Evolutionary conservation across 805 yeast species (phyloP).

Genomic region (Yamadazyma insecticola): DNA sequence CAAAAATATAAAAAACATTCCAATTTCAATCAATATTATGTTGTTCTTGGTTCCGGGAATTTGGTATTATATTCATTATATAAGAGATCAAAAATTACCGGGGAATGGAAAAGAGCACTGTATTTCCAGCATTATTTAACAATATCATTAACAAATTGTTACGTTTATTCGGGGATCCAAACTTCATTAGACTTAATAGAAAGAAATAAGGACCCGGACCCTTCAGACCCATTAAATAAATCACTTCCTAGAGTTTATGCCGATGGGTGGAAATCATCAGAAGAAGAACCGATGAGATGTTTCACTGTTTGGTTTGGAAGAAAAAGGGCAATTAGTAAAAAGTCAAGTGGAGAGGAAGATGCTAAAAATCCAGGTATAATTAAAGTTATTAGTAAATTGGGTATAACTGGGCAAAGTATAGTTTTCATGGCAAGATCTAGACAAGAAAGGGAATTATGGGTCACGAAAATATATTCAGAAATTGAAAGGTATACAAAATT

Average conservation of each 20-base stretch:
- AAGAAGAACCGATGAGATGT: conserved; percentile 68
- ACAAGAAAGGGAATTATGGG: conserved; percentile 85
- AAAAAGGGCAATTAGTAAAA: conserved; percentile 42
- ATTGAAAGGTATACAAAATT: conserved; percentile 36
- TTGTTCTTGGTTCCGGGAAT: conserved; percentile 66
- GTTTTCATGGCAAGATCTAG: conserved; percentile 79
- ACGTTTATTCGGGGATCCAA: conserved; percentile 67
- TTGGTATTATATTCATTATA: conserved; percentile 53
- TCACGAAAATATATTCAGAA: conserved; percentile 40
- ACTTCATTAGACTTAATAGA: conserved; percentile 54
- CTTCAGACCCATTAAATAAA: conserved; percentile 48
- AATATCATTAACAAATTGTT: conserved; percentile 63
- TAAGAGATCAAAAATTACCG: conserved; percentile 43
- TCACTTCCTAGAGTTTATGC: conserved; percentile 66
- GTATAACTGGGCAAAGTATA: conserved; percentile 62
- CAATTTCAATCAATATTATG: conserved; percentile 56
- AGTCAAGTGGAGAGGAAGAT: conserved; percentile 4
- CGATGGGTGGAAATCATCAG: conserved; percentile 84
- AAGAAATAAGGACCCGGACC: conserved; percentile 43
- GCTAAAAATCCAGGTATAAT: conserved; percentile 40
- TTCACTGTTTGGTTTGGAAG: conserved; percentile 83
- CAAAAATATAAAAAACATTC: conserved; percentile 68
- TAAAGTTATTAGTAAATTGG: conserved; percentile 49
- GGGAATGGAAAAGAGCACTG: conserved; percentile 40
- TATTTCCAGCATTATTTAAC: conserved; percentile 52